phyloP scores from a whole-genome alignment of 805 yeast species.

The Candida sakaeoensis region DNA sequence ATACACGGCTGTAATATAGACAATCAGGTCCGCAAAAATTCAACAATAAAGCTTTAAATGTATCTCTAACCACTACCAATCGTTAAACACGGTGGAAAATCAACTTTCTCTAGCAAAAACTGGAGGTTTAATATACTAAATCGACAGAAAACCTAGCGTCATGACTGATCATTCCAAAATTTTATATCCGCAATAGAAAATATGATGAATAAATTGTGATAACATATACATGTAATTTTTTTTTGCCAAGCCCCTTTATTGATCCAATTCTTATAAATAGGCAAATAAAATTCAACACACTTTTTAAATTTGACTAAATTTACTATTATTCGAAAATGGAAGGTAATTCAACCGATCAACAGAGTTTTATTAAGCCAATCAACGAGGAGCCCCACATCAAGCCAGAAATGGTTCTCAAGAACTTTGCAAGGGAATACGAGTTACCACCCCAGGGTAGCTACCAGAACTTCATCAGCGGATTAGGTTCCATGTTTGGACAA shows the following conservation, averaged over 20 bases:
- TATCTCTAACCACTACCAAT: too few relatives aligned
- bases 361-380: constrained; percentile 12
- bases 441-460: constrained; percentile 40
- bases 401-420: constrained; percentile 40
- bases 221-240: too few relatives aligned
- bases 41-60: too few relatives aligned
- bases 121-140: too few relatives aligned
- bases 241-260: neutral
- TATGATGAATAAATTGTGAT: too few relatives aligned
- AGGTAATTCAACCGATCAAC: constrained; percentile 10
- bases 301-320: neutral
- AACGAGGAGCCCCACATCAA: constrained; percentile 23
- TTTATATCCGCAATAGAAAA: neutral
- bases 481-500: constrained; percentile 49
- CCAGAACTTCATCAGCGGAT: constrained; percentile 33
- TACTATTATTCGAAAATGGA: neutral
- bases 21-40: too few relatives aligned
- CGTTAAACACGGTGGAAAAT: too few relatives aligned
- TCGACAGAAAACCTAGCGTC: too few relatives aligned
- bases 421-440: constrained; percentile 39
- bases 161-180: neutral
- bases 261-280: neutral
- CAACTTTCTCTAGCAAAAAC: too few relatives aligned
- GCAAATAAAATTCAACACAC: neutral
- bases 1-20: too few relatives aligned